Conservation (phyloP, 1,139 yeast species). For the Suhomyces bokatorum region DNA sequence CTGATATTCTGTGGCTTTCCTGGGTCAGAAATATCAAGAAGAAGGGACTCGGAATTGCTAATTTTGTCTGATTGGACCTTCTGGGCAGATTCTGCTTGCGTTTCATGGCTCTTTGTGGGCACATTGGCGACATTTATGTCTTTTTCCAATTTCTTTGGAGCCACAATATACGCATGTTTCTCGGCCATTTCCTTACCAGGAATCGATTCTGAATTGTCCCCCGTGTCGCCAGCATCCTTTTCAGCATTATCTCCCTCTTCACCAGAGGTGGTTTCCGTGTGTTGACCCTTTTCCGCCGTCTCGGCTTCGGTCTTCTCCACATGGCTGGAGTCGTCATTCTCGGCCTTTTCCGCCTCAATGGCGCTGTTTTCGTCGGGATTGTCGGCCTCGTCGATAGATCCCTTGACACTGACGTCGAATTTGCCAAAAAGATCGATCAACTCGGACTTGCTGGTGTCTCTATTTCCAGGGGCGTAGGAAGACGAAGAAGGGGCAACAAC, state of each 20-base stretch:
- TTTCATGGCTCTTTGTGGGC: too few relatives aligned
- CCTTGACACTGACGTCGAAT: conserved; percentile 32
- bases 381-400: conserved; percentile 1
- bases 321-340: neutral
- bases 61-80: too few relatives aligned
- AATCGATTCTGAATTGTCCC: neutral
- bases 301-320: neutral
- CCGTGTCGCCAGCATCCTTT: neutral
- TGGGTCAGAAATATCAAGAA: too few relatives aligned
- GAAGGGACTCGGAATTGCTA: too few relatives aligned
- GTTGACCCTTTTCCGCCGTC: neutral
- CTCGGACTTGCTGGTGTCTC: conserved; percentile 23
- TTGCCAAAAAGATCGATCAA: conserved; percentile 43
- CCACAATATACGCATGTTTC: neutral
- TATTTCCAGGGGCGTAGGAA: neutral
- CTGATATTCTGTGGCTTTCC: too few relatives aligned
- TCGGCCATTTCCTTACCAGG: neutral
- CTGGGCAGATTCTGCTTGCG: too few relatives aligned
- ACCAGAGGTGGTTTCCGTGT: neutral
- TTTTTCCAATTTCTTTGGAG: neutral
- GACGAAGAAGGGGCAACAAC: neutral
- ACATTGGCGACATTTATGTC: neutral
- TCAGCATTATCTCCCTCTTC: neutral
- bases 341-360: conserved; percentile 5
- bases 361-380: conserved; percentile 5